Conservation (phyloP, 495 filamentous ascomycete genomes). For the Aspergillus biplanus region DNA sequence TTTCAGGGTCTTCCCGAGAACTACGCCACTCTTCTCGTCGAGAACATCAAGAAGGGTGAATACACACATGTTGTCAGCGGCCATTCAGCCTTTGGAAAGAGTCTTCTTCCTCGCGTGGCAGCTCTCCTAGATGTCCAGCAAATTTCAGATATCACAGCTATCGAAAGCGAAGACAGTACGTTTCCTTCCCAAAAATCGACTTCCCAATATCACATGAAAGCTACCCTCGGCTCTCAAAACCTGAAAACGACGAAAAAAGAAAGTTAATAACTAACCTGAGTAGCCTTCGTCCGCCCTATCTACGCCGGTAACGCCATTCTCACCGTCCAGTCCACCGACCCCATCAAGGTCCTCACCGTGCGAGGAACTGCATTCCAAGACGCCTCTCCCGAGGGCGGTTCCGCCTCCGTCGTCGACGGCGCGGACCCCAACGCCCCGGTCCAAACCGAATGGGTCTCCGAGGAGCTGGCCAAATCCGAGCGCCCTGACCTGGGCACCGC, state of each 20-base stretch:
- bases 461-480: constrained; percentile 89
- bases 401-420: constrained; percentile 52
- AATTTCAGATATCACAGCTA: constrained; percentile 84
- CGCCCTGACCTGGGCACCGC: constrained; percentile 94
- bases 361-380: constrained; percentile 85
- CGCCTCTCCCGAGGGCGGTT: constrained; percentile 52
- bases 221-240: not conserved
- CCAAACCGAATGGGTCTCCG: constrained; percentile 86
- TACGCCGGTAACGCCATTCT: constrained; percentile 97
- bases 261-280: not conserved
- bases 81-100: constrained; percentile 97
- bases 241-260: not conserved
- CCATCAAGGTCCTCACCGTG: constrained; percentile 87
- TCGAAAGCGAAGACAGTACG: constrained; percentile 85
- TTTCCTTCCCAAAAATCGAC: constrained; percentile 1
- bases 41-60: constrained; percentile 92
- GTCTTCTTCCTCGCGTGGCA: constrained; percentile 91
- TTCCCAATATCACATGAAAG: not conserved
- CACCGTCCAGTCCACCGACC: constrained; percentile 89
- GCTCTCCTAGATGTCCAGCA: constrained; percentile 91
- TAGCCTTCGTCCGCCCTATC: constrained; percentile 91
- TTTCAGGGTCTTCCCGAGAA: constrained; percentile 87
- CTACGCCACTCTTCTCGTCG: constrained; percentile 87
- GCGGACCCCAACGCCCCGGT: constrained; percentile 64
- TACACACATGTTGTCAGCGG: constrained; percentile 89